phyloP scores from a whole-genome alignment of 257 asterid species.

The Osmanthus fragrans region DNA sequence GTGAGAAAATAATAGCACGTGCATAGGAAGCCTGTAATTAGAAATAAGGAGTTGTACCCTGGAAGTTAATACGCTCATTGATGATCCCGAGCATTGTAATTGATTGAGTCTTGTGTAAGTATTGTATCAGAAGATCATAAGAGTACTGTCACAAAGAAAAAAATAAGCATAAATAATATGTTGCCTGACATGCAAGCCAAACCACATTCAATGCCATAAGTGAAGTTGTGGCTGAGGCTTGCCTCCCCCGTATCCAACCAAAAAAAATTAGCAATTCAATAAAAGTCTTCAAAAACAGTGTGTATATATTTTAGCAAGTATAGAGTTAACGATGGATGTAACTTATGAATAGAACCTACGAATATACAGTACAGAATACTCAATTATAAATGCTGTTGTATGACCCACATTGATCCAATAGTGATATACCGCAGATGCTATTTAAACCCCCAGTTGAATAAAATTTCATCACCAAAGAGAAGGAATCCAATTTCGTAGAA shows the following conservation, averaged over 20 bases:
- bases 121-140: conserved; percentile 87
- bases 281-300: background rate
- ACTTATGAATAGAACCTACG: conserved; percentile 1
- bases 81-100: conserved; percentile 87
- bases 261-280: background rate
- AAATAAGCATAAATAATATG: conserved; percentile 24
- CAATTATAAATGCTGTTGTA: background rate
- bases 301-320: background rate
- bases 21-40: background rate
- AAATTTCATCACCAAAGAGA: background rate
- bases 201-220: conserved; percentile 8
- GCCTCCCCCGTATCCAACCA: background rate
- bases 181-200: conserved; percentile 11
- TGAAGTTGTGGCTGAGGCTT: background rate
- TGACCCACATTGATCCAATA: background rate
- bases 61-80: conserved; percentile 94
- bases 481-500: background rate
- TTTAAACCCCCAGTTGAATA: background rate
- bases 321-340: background rate
- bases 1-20: conserved; percentile 5
- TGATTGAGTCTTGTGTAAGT: conserved; percentile 83
- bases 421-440: background rate
- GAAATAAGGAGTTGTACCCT: conserved; percentile 47
- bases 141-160: conserved; percentile 60
- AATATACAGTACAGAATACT: background rate